Evolutionary conservation across 768 basidiomycete genomes (phyloP).

Genomic region (Leccinum fibrillosum): DNA sequence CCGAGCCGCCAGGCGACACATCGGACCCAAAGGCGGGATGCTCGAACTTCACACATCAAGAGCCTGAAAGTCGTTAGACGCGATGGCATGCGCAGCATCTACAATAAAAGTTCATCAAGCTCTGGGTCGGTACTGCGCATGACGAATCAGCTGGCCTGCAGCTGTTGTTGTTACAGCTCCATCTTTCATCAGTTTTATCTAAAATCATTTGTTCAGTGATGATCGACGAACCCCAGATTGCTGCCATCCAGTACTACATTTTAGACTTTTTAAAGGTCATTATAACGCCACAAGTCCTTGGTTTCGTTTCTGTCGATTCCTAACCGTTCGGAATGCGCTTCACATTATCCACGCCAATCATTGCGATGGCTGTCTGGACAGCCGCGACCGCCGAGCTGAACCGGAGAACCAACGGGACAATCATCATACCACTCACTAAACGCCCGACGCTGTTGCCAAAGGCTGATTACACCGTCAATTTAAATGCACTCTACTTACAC

Average conservation of each 20-base stretch:
- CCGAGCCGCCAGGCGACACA: too few relatives aligned
- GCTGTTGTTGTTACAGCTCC: too few relatives aligned
- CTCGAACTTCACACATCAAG: too few relatives aligned
- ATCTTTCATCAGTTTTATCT: too few relatives aligned
- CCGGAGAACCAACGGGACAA: neutral
- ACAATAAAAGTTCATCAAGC: too few relatives aligned
- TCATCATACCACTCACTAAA: neutral
- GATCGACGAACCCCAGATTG: neutral
- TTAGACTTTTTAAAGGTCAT: neutral
- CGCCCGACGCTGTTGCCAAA: neutral
- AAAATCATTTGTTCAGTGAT: too few relatives aligned
- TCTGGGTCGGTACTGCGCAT: too few relatives aligned
- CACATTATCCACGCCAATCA: neutral
- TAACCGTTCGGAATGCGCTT: neutral
- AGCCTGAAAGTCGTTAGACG: too few relatives aligned
- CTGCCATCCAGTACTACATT: neutral
- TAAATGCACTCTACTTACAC: neutral
- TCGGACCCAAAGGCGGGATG: too few relatives aligned
- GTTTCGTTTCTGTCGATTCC: neutral
- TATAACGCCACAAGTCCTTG: neutral
- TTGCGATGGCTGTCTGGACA: neutral
- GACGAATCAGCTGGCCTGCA: too few relatives aligned
- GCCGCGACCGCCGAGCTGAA: neutral
- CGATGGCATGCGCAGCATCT: too few relatives aligned
- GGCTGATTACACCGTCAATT: neutral